Base-by-base conservation (phyloP, 2,329 filamentous ascomycete genomes). In the Fusarium sp. region DNA sequence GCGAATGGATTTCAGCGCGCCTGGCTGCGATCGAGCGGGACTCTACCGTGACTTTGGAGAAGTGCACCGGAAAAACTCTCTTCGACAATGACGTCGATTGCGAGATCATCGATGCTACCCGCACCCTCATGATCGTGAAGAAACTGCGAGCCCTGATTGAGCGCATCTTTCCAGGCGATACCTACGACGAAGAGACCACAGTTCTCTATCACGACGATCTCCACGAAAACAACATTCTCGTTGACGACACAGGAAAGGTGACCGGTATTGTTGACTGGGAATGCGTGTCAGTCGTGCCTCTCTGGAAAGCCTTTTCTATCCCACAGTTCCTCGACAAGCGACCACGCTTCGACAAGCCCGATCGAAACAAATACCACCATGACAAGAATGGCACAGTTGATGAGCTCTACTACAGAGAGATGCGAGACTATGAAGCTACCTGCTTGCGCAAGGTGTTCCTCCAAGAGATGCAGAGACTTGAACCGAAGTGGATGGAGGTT, bases 191-290 rank as follows among this genome's bases (percentile, higher is more conserved):
- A 11, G 77, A 80, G 45, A 46, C 59, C 6, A 79, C 75, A 0
- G 66, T 79, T 2, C 63, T 83, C 9, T 79, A 69, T 41, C 80
- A 72, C 14, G 62, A 79, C 5, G 79, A 82, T 35, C 63, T 83
- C 1, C 75, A 71, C 5, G 60, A 70, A 13, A 64, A 73, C 13
- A 83, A 83, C 48, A 79, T 84, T 10, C 70, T 82, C 20, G 75
- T 82, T 1, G 74, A 82, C 51, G 60, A 76, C 0, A 17, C 67
- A 2, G 78, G 77, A 1, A 64, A 61, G 0, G 66, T 83, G 11
- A 81, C 77, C 0, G 81, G 69, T 2, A 54, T 83, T 0, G 40
- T 82, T 2, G 79, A 83, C 60, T 84, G 81, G 80, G 80, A 83
- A 48, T 82, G 76, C 41, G 76, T 81, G 0, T 81, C 78, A 1